Percentiles rank a stretch among this genome's conserved stretches.
Conservation (phyloP, 208 protist genomes). For the Wallacemonas collosoma region DNA sequence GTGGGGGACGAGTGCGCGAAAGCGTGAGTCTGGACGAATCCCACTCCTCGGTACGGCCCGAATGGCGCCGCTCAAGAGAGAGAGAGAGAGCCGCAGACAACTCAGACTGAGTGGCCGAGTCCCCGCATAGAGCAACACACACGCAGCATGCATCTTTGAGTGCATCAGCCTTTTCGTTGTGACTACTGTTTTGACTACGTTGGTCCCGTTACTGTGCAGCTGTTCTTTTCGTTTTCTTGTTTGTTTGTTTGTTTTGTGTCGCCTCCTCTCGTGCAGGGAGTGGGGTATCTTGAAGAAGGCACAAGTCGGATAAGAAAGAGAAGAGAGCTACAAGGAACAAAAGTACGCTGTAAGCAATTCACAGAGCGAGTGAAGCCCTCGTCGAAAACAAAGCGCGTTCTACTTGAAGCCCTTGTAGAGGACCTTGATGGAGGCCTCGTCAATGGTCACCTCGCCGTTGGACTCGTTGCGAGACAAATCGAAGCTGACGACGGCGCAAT, state of each 20-base stretch:
- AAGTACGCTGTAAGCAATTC: too few relatives aligned
- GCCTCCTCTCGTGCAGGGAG: not conserved
- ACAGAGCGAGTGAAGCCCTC: too few relatives aligned
- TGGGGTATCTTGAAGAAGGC: not conserved
- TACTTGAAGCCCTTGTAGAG: slow-evolving; percentile 80
- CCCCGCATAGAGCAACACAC: too few relatives aligned
- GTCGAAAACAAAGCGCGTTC: not conserved
- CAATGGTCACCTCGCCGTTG: slow-evolving; percentile 65
- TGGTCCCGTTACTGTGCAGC: not conserved
- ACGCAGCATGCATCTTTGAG: too few relatives aligned
- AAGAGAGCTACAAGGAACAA: not conserved
- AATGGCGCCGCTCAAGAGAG: too few relatives aligned
- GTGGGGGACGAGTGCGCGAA: too few relatives aligned
- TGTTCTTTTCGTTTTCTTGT: not conserved
- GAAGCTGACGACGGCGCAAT: slow-evolving; percentile 87
- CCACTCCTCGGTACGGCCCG: too few relatives aligned
- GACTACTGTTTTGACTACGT: not conserved
- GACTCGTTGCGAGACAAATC: slow-evolving; percentile 68
- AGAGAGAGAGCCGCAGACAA: too few relatives aligned
- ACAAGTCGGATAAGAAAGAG: slow-evolving; percentile 3
- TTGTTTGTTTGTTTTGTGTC: not conserved
- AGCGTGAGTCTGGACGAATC: too few relatives aligned
- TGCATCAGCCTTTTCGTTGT: too few relatives aligned
- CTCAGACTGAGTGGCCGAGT: too few relatives aligned
- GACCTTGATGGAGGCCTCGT: slow-evolving; percentile 70